Percentiles rank a stretch among this genome's conserved stretches.
These are phyloP conservation scores for Pseudotulostoma volvatum DNA, from an alignment of 495 filamentous ascomycete species.

Conservation along the genomic window DNA sequence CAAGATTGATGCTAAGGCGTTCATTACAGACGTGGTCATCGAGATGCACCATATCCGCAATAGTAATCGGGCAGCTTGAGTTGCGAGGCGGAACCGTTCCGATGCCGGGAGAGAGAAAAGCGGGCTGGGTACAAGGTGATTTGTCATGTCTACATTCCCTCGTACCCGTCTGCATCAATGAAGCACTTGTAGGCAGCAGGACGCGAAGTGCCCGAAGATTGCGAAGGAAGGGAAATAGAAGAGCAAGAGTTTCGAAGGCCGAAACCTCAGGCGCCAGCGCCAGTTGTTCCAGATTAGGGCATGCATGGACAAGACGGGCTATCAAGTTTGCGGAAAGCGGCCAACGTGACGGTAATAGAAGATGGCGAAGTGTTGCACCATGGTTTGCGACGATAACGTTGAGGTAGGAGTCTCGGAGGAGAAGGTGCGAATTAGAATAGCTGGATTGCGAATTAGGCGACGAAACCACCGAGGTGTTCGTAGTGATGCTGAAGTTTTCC, in stretches of 20 bases:
- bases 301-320: constrained; percentile 32
- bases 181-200: constrained; percentile 18
- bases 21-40: constrained; percentile 21
- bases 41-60: constrained; percentile 22
- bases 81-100: not conserved
- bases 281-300: constrained; percentile 44
- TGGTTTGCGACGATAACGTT: constrained; percentile 31
- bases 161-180: not conserved
- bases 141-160: not conserved
- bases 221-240: constrained; percentile 33
- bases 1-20: constrained; percentile 18
- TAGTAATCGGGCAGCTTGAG: too few relatives aligned
- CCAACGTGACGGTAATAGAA: constrained; percentile 43
- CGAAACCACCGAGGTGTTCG: constrained; percentile 4
- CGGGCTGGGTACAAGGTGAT: not conserved
- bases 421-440: constrained; percentile 10
- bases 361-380: constrained; percentile 34
- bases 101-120: too few relatives aligned
- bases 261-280: constrained; percentile 29
- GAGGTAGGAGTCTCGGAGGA: constrained; percentile 29
- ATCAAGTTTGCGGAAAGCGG: constrained; percentile 31
- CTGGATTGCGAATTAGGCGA: constrained; percentile 15
- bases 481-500: constrained; percentile 7
- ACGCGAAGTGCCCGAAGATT: constrained; percentile 29
- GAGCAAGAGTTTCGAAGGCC: constrained; percentile 25